These are phyloP conservation scores for Aspergillus latus DNA, from an alignment of 2,329 filamentous ascomycete species.

Conservation along the genomic window DNA sequence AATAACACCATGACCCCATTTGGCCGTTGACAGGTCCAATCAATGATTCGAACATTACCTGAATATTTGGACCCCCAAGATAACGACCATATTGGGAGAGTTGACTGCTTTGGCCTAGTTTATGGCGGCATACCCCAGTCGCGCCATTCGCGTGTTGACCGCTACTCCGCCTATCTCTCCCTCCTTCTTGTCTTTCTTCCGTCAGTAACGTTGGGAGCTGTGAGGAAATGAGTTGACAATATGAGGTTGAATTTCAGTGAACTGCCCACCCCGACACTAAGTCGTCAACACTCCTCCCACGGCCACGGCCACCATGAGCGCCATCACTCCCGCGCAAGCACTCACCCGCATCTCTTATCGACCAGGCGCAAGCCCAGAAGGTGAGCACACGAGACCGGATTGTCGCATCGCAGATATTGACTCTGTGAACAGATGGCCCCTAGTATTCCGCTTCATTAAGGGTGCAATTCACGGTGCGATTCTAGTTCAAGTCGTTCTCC, in stretches of 20 bases:
- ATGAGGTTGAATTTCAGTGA: slow-evolving; percentile 35
- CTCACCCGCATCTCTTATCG: slow-evolving; percentile 36
- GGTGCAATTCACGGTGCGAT: slow-evolving; percentile 63
- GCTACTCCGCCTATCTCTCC: not conserved
- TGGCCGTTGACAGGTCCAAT: not conserved
- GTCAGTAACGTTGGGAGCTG: not conserved
- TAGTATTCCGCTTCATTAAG: slow-evolving; percentile 64
- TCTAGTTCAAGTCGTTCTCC: slow-evolving; percentile 56
- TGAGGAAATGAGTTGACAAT: not conserved
- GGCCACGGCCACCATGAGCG: slow-evolving; percentile 19
- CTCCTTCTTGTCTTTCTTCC: not conserved
- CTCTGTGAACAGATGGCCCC: slow-evolving; percentile 52
- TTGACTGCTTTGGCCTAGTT: not conserved
- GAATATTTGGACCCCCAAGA: not conserved
- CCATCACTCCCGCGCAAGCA: slow-evolving; percentile 22
- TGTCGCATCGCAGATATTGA: too few relatives aligned
- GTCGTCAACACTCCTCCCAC: slow-evolving; percentile 31
- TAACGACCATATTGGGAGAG: not conserved
- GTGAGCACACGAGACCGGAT: slow-evolving; percentile 12
- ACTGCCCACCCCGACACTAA: slow-evolving; percentile 31
- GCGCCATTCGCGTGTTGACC: not conserved
- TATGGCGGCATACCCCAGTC: not conserved
- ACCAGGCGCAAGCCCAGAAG: slow-evolving; percentile 34
- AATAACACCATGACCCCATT: not conserved
- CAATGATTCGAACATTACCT: not conserved